Base-by-base conservation (phyloP, 2,329 filamentous ascomycete species). In the Trichoderma sp. region DNA sequence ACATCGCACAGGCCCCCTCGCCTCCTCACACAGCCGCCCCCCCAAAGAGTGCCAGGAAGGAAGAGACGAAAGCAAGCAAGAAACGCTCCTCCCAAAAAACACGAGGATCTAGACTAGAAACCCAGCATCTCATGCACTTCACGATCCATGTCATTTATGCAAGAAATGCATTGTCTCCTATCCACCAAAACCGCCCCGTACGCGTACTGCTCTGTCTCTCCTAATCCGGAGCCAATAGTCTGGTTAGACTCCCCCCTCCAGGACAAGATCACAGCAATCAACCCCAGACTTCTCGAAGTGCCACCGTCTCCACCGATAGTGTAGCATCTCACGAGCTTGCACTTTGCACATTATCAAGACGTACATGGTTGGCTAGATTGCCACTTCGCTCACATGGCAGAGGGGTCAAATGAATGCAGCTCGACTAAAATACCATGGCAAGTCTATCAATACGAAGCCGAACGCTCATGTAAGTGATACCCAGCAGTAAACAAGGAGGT, bases 1-100 rank as follows among this genome's bases (percentile, higher is more conserved):
- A 19, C 55, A 34, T 15, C 44, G 55, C 41, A 58, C 15, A 45
- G 55, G 24, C 43, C 55, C 55, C 55, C 44, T 58, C 55, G 41
- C 43, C n/a, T 47, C 55, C 17, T 21, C 24, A 47, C 55, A 58
- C 55, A 60, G 44, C 57, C 52, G 14, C 51, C 52, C 19, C 30
- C 15, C 3, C 24, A 34, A 58, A 58, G 10, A 45, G 14, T 2
- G 48, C 26, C 30, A 30, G 5, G 7, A 10, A 39, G 9, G 7
- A 39, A 39, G 10, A 39, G 34, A 10, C 28, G 7, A 14, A 39
- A 2, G 10, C 12, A 39, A 39, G 34, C 12, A 39, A 39, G 34
- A 39, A 14, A 39, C 10, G 10, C 34, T 9, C 21, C 21, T 3
- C 28, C 28, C 5, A 30, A 7, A 30, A 30, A 30, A 30, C 5